Evolutionary conservation across 768 basidiomycete genomes (phyloP).

Genomic region (Rhodotorula taiwanensis): DNA sequence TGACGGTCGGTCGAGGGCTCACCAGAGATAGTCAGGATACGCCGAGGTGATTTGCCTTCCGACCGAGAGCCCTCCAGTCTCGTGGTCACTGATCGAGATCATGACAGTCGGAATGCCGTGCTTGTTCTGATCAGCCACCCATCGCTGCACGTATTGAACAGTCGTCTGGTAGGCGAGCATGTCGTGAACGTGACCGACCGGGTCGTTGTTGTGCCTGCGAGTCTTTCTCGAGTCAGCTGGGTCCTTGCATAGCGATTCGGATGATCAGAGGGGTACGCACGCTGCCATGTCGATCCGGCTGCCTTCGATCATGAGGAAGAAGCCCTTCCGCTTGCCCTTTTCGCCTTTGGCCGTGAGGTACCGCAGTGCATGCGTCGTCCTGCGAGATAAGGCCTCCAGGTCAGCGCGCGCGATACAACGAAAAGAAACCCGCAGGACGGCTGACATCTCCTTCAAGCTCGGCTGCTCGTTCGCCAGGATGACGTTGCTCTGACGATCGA

Average conservation of each 20-base stretch:
- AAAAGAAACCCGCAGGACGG: too few relatives aligned
- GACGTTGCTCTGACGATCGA: constrained; percentile 36
- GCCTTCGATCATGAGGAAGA: constrained; percentile 42
- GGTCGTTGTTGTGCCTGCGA: constrained; percentile 26
- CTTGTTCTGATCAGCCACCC: constrained; percentile 31
- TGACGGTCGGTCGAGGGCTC: too few relatives aligned
- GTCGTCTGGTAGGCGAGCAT: constrained; percentile 41
- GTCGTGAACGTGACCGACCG: constrained; percentile 33
- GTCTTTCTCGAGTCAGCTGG: not conserved
- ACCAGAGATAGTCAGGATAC: constrained; percentile 39
- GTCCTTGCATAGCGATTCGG: not conserved
- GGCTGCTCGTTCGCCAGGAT: constrained; percentile 32
- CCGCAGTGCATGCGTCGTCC: constrained; percentile 37
- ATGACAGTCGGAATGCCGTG: constrained; percentile 35
- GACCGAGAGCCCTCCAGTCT: constrained; percentile 41
- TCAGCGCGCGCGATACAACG: too few relatives aligned
- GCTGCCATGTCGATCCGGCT: constrained; percentile 39
- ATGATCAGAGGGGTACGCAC: not conserved
- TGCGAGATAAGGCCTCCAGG: too few relatives aligned
- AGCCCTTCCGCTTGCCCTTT: constrained; percentile 30
- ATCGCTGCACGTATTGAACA: constrained; percentile 35
- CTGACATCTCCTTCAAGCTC: constrained; percentile 38
- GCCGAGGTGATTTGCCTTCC: constrained; percentile 34
- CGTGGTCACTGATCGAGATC: constrained; percentile 41
- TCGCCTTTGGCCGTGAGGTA: constrained; percentile 23